Evolutionary conservation across 495 filamentous ascomycete genomes (phyloP), one percentile per base, ranked within the genome.

Genomic region (Halenospora varia): DNA sequence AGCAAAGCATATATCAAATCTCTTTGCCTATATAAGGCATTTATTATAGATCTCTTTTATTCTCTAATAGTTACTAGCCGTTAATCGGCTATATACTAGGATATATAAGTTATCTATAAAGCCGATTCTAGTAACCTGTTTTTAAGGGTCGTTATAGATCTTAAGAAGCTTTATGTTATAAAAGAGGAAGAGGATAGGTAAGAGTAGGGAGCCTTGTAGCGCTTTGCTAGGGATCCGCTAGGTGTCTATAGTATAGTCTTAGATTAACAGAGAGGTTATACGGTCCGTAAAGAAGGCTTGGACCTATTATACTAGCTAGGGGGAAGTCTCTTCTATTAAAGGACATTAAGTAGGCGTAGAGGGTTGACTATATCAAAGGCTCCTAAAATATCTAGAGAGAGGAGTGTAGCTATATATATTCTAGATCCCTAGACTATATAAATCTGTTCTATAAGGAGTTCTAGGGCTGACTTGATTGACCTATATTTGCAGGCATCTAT

Each of bases 181-280:
- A 58, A 74, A 68, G 22, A 68, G 62, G 60, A 65, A 66, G 13
- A 62, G 57, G 48, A 73, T 69, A 24, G 68, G 72, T 0, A 63
- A 75, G 8, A 76, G 56, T 8, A 64, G 62, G 2, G 67, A 68
- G 25, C 69, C 69, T 62, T 74, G 60, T 0, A 61, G 62, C 25
- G 68, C 66, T 1, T 61, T 60, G 0, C 44, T 66, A 2, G 47
- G 23, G 39, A 62, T 53, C 25, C 17, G 42, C 10, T 55, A 45
- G 13, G 1, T 11, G 2, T n/a, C 44, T 0, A 46, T 51, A 0
- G 35, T n/a, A 1, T 49, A 22, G 9, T 51, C 53, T 3, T 51
- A 35, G 3, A 65, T 52, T 24, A 24, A 13, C 1, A 69, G 57
- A 13, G n/a, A 10, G 0, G 56, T 66, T 13, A 18, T 39, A 2